Base-by-base conservation (phyloP, 495 filamentous ascomycete species). In the Bathelium albidoporum region DNA sequence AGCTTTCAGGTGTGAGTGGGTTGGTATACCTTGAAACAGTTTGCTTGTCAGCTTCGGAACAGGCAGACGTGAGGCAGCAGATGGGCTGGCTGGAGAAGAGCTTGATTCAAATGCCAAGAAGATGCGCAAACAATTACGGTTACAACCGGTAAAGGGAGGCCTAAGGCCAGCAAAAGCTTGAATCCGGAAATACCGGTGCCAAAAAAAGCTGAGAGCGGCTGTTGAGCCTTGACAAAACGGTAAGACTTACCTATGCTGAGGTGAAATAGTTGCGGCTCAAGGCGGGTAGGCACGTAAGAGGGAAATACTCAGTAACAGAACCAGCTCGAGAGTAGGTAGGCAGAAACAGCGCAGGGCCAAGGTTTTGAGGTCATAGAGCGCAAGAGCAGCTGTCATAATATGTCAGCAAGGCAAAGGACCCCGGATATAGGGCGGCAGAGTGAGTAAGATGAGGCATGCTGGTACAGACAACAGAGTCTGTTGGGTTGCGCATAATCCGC, bases 361-460 rank as follows among this genome's bases (percentile, higher is more conserved):
- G 49, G 12, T 55, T 55, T 55, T 55, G 49, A 26, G n/a, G 22
- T 28, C 29, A 20, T 28, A 9, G 49, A 55, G 5, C 2, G 9
- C 49, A 2, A 29, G 26, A 24, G 49, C 26, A 55, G 20, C 49
- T n/a, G 49, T n/a, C 49, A 24, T n/a, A 55, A 55, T 55, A 55
- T 55, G 49, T 55, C 49, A 55, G 49, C 49, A 55, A 55, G 49
- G 49, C 24, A 22, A 22, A 16, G 12, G 11, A n/a, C 16, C 5
- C 22, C 49, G 49, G 49, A 55, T 24, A 55, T 55, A 55, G 20
- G 12, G 22, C 22, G 24, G 49, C 49, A 20, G 29, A 20, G 49
- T 29, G 49, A 55, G 49, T 55, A 55, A 55, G 49, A 55, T 55
- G 49, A 55, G 49, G 49, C 49, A 55, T 55, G 49, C 49, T 55